Conservation (phyloP, 192 early-diverging fungal species). For the Spinellus fusiger region DNA sequence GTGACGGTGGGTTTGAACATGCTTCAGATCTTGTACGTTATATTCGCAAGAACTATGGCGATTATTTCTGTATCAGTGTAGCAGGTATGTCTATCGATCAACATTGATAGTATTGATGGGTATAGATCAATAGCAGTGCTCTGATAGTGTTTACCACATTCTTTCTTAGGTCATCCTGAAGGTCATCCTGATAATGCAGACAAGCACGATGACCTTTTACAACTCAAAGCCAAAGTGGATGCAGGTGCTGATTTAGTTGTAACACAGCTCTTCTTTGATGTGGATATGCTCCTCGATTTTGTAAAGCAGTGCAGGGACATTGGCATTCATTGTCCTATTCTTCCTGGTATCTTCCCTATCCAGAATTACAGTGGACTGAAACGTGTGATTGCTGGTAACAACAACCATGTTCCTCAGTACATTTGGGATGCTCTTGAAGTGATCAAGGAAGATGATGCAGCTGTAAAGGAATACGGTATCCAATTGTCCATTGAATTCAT, state of each 20-base stretch:
- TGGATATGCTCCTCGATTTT: slow-evolving; percentile 81
- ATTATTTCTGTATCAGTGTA: slow-evolving; percentile 94
- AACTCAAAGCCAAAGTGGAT: slow-evolving; percentile 85
- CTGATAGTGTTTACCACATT: background rate
- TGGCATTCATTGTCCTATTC: slow-evolving; percentile 78
- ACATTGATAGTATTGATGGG: background rate
- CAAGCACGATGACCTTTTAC: slow-evolving; percentile 68
- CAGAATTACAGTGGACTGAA: slow-evolving; percentile 91
- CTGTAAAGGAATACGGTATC: slow-evolving; percentile 89
- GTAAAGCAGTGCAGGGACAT: slow-evolving; percentile 63
- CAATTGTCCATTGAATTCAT: slow-evolving; percentile 78
- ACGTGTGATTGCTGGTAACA: slow-evolving; percentile 83
- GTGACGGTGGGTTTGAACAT: slow-evolving; percentile 83
- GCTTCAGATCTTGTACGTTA: slow-evolving; percentile 87
- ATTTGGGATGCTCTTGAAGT: slow-evolving; percentile 83
- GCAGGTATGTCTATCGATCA: slow-evolving; percentile 50
- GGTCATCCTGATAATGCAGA: slow-evolving; percentile 76
- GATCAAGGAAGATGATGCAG: slow-evolving; percentile 98
- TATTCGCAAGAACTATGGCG: slow-evolving; percentile 84
- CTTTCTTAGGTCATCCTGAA: slow-evolving; percentile 71
- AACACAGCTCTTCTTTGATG: slow-evolving; percentile 95
- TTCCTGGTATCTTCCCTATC: slow-evolving; percentile 97
- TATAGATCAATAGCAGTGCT: background rate
- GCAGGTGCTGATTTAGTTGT: slow-evolving; percentile 90
- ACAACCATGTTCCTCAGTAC: slow-evolving; percentile 80